Evolutionary conservation across 257 asterid genomes (phyloP).

Genomic region (Solanum etuberosum): DNA sequence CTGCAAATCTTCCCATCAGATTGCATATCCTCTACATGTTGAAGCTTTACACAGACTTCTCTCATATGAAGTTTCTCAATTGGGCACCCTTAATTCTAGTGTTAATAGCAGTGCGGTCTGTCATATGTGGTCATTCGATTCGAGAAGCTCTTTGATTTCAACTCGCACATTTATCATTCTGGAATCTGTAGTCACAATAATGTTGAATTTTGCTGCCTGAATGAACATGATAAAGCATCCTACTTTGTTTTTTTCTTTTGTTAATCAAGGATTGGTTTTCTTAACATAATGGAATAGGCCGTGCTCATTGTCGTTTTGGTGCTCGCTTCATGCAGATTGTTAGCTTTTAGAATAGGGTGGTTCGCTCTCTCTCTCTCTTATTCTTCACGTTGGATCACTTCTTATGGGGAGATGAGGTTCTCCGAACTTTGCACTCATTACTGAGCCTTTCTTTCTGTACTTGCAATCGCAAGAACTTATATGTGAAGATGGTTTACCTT

Average conservation of each 20-base stretch:
- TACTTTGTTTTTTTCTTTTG: neutral
- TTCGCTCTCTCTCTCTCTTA: neutral
- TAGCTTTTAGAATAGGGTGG: neutral
- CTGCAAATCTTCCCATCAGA: neutral
- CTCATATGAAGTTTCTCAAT: neutral
- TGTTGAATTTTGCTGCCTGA: neutral
- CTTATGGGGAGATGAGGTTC: neutral
- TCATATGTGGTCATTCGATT: neutral
- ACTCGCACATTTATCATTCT: neutral
- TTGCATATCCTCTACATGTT: neutral
- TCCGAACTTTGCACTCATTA: neutral
- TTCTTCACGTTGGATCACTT: neutral
- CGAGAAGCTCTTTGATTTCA: neutral
- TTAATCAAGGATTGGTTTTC: neutral
- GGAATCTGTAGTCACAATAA: neutral
- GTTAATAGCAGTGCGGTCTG: neutral
- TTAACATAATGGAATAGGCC: neutral
- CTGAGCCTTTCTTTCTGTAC: neutral
- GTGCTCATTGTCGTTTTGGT: neutral
- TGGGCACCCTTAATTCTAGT: neutral
- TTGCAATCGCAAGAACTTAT: neutral
- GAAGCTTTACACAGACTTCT: neutral
- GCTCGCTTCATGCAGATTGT: neutral
- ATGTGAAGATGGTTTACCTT: neutral
- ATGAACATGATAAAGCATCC: neutral